Conservation (phyloP, 2,329 filamentous ascomycete species). For the Colletotrichum kahawae region DNA sequence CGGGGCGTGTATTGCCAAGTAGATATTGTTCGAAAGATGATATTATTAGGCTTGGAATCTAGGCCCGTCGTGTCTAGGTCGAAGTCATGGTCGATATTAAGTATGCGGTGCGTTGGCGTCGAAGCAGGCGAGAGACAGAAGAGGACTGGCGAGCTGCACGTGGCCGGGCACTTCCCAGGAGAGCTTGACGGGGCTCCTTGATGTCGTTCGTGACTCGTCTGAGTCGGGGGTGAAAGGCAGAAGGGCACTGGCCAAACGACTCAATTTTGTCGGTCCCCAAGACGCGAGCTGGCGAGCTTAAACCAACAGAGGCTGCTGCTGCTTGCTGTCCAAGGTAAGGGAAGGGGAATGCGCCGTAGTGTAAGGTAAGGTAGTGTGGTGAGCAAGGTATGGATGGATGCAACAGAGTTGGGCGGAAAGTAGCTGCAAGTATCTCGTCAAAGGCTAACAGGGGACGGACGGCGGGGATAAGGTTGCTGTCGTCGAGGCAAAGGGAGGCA, state of each 20-base stretch:
- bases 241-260: neutral
- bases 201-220: constrained; percentile 16
- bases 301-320: neutral
- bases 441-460: neutral
- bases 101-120: neutral
- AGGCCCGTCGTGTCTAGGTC: neutral
- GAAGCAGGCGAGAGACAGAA: neutral
- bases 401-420: neutral
- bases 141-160: neutral
- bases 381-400: neutral
- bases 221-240: neutral
- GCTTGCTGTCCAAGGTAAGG: neutral
- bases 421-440: neutral
- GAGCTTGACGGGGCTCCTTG: neutral
- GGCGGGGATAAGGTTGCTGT: constrained; percentile 14
- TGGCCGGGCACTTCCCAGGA: neutral
- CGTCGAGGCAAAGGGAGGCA: neutral
- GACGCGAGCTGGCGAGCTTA: neutral
- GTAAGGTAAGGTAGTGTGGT: neutral
- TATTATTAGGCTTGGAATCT: neutral
- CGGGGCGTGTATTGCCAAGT: neutral
- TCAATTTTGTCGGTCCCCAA: neutral
- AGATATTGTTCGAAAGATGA: neutral
- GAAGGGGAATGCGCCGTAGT: neutral
- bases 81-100: neutral